A percentile compares a stretch with the other conserved stretches of the same genome.
phyloP scores from a whole-genome alignment of 2,329 filamentous ascomycete genomes.

The Cadophora malorum region DNA sequence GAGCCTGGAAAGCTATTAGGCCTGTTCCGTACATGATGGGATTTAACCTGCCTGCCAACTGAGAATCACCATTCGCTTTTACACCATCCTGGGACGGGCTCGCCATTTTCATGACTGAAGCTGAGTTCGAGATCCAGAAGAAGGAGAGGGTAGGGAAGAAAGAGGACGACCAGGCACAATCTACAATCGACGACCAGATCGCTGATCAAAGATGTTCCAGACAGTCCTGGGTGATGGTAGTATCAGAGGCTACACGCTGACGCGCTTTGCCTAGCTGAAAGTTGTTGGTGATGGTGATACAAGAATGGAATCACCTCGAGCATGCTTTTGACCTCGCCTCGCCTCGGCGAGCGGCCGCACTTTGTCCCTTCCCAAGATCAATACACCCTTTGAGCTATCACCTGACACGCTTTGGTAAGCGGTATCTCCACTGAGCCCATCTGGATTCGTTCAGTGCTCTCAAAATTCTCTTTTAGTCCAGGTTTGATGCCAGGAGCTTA shows the following conservation, averaged over 20 bases:
- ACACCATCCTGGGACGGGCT: neutral
- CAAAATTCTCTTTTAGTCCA: neutral
- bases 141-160: neutral
- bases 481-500: neutral
- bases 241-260: neutral
- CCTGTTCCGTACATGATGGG: neutral
- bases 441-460: neutral
- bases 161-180: neutral
- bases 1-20: neutral
- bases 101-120: neutral
- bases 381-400: neutral
- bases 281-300: neutral
- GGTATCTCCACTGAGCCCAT: neutral
- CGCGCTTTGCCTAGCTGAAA: neutral
- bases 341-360: slow-evolving; percentile 5
- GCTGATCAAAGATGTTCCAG: neutral
- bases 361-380: slow-evolving; percentile 13
- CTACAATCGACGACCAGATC: neutral
- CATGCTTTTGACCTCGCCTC: neutral
- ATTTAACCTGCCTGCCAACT: neutral
- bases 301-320: slow-evolving; percentile 1
- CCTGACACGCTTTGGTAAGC: slow-evolving; percentile 1
- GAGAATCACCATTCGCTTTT: neutral
- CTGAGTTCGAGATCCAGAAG: neutral
- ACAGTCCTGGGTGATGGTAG: neutral